Percentiles rank a stretch among this genome's conserved stretches.
phyloP scores from a whole-genome alignment of 2,329 filamentous ascomycete genomes.

The Trichoderma sp. region DNA sequence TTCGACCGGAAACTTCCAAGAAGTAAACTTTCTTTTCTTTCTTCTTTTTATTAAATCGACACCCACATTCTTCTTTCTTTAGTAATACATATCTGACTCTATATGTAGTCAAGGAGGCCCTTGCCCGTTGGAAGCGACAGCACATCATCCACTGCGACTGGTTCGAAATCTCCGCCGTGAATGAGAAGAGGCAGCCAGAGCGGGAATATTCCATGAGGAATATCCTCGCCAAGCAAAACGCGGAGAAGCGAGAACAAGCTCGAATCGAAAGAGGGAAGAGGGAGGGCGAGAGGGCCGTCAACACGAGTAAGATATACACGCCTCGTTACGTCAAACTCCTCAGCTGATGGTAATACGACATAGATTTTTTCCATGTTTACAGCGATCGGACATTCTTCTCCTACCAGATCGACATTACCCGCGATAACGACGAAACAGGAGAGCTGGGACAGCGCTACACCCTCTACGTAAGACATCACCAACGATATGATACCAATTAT shows the following conservation, averaged over 20 bases:
- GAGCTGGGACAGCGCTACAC: slow-evolving; percentile 57
- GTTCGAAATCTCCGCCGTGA: slow-evolving; percentile 46
- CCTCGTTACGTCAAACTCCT: background rate
- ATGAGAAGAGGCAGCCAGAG: slow-evolving; percentile 33
- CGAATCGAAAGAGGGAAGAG: slow-evolving; percentile 40
- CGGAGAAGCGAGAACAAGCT: slow-evolving; percentile 31
- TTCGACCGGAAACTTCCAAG: slow-evolving; percentile 48
- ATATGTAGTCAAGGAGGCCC: slow-evolving; percentile 37
- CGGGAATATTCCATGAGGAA: slow-evolving; percentile 42
- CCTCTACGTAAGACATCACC: slow-evolving; percentile 50
- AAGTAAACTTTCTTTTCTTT: slow-evolving; percentile 28
- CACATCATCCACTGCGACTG: slow-evolving; percentile 50
- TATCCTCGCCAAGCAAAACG: slow-evolving; percentile 30
- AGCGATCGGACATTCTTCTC: slow-evolving; percentile 58
- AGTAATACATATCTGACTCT: background rate
- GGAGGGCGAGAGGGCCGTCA: slow-evolving; percentile 43
- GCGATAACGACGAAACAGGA: slow-evolving; percentile 43
- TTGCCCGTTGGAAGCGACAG: slow-evolving; percentile 34
- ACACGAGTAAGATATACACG: slow-evolving; percentile 44
- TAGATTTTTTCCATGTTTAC: slow-evolving; percentile 64
- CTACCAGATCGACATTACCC: slow-evolving; percentile 61
- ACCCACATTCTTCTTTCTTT: no score
- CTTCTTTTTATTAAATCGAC: background rate
- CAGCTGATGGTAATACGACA: background rate
- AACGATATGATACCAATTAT: background rate